Evolutionary conservation across 2,329 filamentous ascomycete species (phyloP).

Genomic region (Tolypocladium tropicale): DNA sequence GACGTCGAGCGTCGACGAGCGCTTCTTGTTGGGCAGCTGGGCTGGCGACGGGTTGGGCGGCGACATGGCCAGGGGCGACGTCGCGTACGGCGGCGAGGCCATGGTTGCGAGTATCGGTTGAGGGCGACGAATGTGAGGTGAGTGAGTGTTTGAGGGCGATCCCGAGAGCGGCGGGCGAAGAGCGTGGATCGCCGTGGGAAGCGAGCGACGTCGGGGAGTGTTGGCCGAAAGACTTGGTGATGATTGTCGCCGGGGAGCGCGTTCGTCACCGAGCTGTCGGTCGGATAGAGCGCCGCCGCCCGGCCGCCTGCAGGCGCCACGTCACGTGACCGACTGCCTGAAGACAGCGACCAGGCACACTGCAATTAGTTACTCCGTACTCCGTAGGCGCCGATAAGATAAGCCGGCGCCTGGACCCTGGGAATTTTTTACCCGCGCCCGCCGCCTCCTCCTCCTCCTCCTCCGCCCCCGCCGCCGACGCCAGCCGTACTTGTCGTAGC

Average conservation of each 20-base stretch:
- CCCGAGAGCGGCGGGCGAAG: neutral
- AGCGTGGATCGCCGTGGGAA: neutral
- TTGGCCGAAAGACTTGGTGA: conserved; percentile 4
- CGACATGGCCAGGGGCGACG: conserved; percentile 43
- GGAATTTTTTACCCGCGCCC: too few species aligned
- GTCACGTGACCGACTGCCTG: conserved; percentile 1
- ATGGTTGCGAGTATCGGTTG: conserved; percentile 18
- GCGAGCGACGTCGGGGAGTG: neutral
- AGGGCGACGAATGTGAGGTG: neutral
- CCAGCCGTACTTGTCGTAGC: neutral
- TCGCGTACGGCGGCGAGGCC: conserved; percentile 45
- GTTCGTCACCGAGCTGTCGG: too few species aligned
- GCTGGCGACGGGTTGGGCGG: conserved; percentile 42
- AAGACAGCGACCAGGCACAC: too few species aligned
- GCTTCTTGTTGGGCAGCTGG: conserved; percentile 49
- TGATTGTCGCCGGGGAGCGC: neutral
- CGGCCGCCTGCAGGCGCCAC: neutral
- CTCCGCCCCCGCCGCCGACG: neutral
- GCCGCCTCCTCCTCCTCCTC: neutral
- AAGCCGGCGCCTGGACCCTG: neutral
- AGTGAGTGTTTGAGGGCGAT: too few species aligned
- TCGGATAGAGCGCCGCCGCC: too few species aligned
- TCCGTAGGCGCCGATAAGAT: neutral
- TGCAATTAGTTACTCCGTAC: too few species aligned
- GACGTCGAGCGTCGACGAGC: conserved; percentile 42